Conservation (phyloP, 2,329 filamentous ascomycete species). For the Phialophora tarda region DNA sequence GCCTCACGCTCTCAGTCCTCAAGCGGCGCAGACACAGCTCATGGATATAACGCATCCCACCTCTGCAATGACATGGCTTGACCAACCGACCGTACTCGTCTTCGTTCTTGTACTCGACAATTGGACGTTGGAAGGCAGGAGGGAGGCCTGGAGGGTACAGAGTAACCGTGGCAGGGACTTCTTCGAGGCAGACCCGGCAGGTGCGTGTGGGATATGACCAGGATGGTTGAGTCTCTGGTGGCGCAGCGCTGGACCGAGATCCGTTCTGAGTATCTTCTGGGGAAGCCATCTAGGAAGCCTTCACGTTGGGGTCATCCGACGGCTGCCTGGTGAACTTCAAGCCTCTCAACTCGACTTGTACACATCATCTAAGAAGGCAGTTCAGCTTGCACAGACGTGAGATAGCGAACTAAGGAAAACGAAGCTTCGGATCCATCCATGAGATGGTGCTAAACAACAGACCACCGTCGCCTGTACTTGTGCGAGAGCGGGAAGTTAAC, state of each 20-base stretch:
- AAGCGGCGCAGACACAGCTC: conserved; percentile 85
- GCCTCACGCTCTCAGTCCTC: conserved; percentile 71
- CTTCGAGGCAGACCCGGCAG: conserved; percentile 89
- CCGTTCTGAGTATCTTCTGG: conserved; percentile 8
- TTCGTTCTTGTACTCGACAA: conserved; percentile 73
- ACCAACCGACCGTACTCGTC: conserved; percentile 76
- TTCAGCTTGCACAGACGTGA: background rate
- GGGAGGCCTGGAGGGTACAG: conserved; percentile 60
- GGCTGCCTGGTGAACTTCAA: conserved; percentile 7
- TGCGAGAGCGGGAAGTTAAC: background rate
- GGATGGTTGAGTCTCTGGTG: conserved; percentile 20
- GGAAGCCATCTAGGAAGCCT: conserved; percentile 19
- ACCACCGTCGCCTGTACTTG: conserved; percentile 5
- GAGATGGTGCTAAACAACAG: background rate
- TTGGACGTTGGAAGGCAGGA: conserved; percentile 61
- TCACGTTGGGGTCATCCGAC: conserved; percentile 5
- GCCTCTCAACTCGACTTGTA: conserved; percentile 5
- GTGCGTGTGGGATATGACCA: conserved; percentile 69
- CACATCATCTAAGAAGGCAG: conserved; percentile 14
- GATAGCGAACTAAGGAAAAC: background rate
- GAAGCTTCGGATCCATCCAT: background rate
- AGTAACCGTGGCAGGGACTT: conserved; percentile 66
- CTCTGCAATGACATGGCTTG: conserved; percentile 91
- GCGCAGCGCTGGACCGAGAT: background rate
- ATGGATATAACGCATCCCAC: conserved; percentile 91